A percentile compares a stretch with the other conserved stretches of the same genome.
These are phyloP conservation scores for Cicer yamashitae DNA, from an alignment of 306 rosid genomes.

Conservation along the genomic window DNA sequence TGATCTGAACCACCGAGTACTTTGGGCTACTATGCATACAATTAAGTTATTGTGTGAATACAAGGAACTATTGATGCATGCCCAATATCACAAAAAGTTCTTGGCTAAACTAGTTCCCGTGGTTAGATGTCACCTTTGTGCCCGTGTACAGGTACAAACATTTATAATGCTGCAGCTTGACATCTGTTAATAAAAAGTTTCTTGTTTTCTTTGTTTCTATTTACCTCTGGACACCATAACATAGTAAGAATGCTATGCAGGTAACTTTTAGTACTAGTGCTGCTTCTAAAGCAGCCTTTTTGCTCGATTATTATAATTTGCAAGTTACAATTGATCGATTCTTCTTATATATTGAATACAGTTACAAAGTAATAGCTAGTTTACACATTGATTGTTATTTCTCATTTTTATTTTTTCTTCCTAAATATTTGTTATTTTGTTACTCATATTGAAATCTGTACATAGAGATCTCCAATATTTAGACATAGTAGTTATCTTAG, in stretches of 20 bases:
- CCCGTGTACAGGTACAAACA: conserved; percentile 37
- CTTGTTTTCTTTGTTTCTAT: neutral
- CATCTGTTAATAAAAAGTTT: conserved; percentile 2
- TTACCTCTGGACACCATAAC: neutral
- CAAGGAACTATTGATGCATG: neutral
- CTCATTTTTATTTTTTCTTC: neutral
- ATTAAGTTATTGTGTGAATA: neutral
- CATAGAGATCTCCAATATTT: neutral
- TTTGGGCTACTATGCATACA: conserved; percentile 39
- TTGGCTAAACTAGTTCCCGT: conserved; percentile 17
- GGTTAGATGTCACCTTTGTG: neutral
- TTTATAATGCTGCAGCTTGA: neutral
- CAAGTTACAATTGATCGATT: conserved; percentile 3
- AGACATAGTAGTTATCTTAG: neutral
- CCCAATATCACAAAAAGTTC: conserved; percentile 1
- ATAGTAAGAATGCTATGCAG: no score
- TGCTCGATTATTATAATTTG: neutral
- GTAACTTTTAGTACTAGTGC: neutral
- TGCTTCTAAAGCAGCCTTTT: neutral
- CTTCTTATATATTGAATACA: neutral
- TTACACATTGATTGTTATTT: neutral
- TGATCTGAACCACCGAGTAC: conserved; percentile 34
- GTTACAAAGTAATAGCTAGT: neutral
- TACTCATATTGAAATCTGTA: neutral
- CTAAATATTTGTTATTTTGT: no score